These are phyloP conservation scores for Thozetella sp. DNA, from an alignment of 495 filamentous ascomycete genomes.

Conservation along the genomic window DNA sequence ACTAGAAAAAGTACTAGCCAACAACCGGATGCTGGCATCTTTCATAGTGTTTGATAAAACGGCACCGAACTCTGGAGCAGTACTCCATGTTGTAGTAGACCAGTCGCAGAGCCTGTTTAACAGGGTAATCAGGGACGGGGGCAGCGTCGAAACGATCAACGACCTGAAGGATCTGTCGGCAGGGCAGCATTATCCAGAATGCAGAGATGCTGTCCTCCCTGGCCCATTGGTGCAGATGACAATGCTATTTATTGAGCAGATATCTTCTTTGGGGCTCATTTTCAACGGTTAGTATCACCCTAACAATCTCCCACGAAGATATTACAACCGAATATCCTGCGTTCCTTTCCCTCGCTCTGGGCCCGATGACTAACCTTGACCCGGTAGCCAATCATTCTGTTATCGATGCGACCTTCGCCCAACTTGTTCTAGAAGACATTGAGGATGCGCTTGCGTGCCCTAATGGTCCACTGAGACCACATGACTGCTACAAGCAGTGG, in stretches of 20 bases:
- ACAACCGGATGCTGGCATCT: background rate
- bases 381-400: background rate
- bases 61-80: background rate
- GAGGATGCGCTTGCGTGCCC: background rate
- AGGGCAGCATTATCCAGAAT: background rate
- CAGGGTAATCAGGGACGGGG: background rate
- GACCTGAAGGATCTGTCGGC: background rate
- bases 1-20: background rate
- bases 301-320: no score
- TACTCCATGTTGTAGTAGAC: background rate
- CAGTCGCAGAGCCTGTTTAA: background rate
- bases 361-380: no score
- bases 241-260: background rate
- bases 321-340: background rate
- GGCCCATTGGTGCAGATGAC: background rate
- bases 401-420: background rate
- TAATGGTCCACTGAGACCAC: background rate
- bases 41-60: background rate
- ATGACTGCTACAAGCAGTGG: background rate
- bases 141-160: background rate
- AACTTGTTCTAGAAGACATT: background rate
- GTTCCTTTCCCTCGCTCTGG: no score
- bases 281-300: background rate
- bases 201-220: background rate
- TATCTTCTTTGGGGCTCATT: background rate